A percentile compares a stretch with the other conserved stretches of the same genome.
Conservation (phyloP, 1,284 basidiomycete species). For the Moesziomyces globuligerus region DNA sequence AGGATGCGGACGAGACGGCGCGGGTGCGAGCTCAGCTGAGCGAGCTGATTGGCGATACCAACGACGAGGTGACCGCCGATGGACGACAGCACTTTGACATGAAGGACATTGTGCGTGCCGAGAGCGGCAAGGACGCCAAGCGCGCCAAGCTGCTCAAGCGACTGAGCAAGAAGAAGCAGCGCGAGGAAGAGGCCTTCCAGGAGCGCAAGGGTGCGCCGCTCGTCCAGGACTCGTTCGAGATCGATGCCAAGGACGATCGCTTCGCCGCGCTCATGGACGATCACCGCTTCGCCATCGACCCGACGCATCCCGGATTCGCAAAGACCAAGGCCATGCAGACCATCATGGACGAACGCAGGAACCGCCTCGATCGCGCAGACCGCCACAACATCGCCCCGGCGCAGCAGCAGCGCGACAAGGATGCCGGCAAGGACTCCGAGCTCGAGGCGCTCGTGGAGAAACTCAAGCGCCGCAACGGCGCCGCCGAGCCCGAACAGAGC, state of each 20-base stretch:
- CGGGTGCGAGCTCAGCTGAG: conserved; percentile 35
- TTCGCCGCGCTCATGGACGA: conserved; percentile 90
- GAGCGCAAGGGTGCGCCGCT: conserved; percentile 68
- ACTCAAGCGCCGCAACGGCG: conserved; percentile 29
- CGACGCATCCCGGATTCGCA: conserved; percentile 78
- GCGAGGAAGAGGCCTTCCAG: conserved; percentile 39
- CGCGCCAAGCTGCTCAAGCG: conserved; percentile 46
- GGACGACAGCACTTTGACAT: conserved; percentile 82
- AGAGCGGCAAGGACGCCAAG: conserved; percentile 73
- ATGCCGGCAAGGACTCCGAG: conserved; percentile 1
- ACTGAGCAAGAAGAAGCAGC: conserved; percentile 52
- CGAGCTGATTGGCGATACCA: conserved; percentile 45
- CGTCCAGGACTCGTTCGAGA: conserved; percentile 72
- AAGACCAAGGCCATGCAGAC: conserved; percentile 65
- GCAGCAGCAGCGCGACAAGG: not conserved
- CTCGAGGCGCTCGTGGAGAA: conserved; percentile 37
- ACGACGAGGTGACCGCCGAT: conserved; percentile 47
- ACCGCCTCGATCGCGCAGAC: conserved; percentile 17
- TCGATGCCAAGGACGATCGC: conserved; percentile 87
- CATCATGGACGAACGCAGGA: conserved; percentile 56
- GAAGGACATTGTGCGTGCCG: conserved; percentile 86
- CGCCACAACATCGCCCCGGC: conserved; percentile 1
- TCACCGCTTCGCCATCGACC: conserved; percentile 92
- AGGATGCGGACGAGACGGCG: conserved; percentile 28
- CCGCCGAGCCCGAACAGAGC: conserved; percentile 1